phyloP scores from a whole-genome alignment of 164 flowering plant species.

The Aristolochia fimbriata region DNA sequence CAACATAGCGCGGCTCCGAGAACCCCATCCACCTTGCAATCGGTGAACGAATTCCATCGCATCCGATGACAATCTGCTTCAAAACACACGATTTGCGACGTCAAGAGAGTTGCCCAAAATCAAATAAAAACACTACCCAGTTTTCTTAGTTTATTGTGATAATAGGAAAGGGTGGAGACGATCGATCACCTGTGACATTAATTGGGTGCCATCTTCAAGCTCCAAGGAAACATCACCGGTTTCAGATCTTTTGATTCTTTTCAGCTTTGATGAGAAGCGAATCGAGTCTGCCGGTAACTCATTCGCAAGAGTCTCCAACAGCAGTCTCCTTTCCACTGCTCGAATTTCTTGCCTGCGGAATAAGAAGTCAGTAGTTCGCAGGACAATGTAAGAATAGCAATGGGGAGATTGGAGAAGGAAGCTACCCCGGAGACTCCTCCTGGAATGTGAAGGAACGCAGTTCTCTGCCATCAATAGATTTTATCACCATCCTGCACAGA shows the following conservation, averaged over 20 bases:
- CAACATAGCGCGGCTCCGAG: slow-evolving; percentile 67
- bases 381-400: background rate
- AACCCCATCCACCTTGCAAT: slow-evolving; percentile 95
- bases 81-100: background rate
- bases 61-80: slow-evolving; percentile 71
- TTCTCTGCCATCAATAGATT: slow-evolving; percentile 66
- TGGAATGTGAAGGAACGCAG: slow-evolving; percentile 79
- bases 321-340: slow-evolving; percentile 80
- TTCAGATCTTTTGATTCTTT: slow-evolving; percentile 29
- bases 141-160: background rate
- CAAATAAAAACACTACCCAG: background rate
- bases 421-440: slow-evolving; percentile 68
- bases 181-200: slow-evolving; percentile 52
- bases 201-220: slow-evolving; percentile 50
- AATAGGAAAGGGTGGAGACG: too few species aligned
- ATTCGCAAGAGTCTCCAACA: slow-evolving; percentile 64
- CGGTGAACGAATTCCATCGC: slow-evolving; percentile 84
- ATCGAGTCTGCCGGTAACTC: slow-evolving; percentile 54
- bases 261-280: slow-evolving; percentile 57
- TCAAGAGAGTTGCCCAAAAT: slow-evolving; percentile 1
- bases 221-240: slow-evolving; percentile 40
- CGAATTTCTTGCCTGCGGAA: slow-evolving; percentile 82
- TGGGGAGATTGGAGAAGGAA: background rate
- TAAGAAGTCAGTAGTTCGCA: background rate
- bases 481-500: slow-evolving; percentile 75